Conservation (phyloP, 441 rosid genomes). For the Theobroma grandiflorum region DNA sequence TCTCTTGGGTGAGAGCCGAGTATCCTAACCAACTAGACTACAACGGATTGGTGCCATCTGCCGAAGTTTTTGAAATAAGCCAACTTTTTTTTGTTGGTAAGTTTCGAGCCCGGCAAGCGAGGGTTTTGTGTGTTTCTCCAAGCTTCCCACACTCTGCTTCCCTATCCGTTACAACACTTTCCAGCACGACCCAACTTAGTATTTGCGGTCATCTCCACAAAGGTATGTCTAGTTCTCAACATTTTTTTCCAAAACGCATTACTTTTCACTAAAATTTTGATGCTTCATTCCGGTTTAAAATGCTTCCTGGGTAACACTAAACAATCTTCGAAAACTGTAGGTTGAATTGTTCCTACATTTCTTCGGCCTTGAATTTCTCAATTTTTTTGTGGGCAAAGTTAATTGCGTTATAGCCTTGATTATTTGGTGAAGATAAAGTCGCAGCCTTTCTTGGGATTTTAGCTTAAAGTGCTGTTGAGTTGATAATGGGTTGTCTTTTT, state of each 20-base stretch:
- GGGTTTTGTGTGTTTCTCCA: not conserved
- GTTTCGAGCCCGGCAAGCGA: not conserved
- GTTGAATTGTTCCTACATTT: not conserved
- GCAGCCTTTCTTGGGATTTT: not conserved
- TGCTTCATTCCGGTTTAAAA: not conserved
- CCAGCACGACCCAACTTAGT: not conserved
- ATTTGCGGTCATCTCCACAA: not conserved
- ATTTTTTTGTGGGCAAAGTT: not conserved
- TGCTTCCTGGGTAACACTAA: not conserved
- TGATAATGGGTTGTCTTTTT: conserved; percentile 11
- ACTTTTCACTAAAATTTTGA: not conserved
- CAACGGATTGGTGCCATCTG: conserved; percentile 50
- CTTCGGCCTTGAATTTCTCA: not conserved
- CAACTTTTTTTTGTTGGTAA: not conserved
- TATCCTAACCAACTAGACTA: conserved; percentile 98
- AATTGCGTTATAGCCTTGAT: not conserved
- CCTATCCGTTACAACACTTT: conserved; percentile 15
- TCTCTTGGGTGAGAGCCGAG: conserved; percentile 99
- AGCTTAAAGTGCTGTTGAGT: not conserved
- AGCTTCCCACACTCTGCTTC: conserved; percentile 4
- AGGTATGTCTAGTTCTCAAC: not conserved
- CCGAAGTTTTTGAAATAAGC: too few species aligned
- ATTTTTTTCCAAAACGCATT: not conserved
- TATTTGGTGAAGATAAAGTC: not conserved
- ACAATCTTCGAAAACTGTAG: not conserved